phyloP scores from a whole-genome alignment of 768 basidiomycete species.

The Filobasidium floriforme region DNA sequence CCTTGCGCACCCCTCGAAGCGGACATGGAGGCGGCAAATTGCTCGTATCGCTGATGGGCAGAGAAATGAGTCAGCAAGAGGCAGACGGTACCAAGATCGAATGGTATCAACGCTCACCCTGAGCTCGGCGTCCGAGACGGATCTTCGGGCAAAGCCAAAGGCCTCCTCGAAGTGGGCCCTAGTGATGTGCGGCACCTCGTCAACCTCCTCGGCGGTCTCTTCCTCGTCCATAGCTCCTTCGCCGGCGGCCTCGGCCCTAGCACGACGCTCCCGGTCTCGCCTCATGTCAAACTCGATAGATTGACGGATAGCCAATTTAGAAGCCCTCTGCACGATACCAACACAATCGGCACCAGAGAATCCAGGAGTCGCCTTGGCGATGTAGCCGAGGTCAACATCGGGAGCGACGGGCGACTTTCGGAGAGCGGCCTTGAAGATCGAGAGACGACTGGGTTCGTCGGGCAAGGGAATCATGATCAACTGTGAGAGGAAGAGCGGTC shows the following conservation, averaged over 20 bases:
- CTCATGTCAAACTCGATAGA: conserved; percentile 89
- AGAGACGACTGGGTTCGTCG: conserved; percentile 80
- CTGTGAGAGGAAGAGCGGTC: conserved; percentile 42
- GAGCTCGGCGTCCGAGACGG: conserved; percentile 93
- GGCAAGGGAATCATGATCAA: conserved; percentile 98
- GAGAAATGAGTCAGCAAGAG: conserved; percentile 4
- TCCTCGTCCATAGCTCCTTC: conserved; percentile 56
- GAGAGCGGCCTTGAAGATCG: conserved; percentile 82
- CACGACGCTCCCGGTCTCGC: conserved; percentile 65
- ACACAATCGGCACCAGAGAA: conserved; percentile 99
- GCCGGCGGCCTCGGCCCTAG: conserved; percentile 56
- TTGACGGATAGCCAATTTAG: conserved; percentile 92
- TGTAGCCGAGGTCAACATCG: conserved; percentile 74
- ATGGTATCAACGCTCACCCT: conserved; percentile 44
- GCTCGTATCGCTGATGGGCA: conserved; percentile 66
- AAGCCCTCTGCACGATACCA: conserved; percentile 97
- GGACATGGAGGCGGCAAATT: conserved; percentile 69
- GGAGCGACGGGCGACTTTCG: conserved; percentile 82
- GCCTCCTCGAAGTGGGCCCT: conserved; percentile 97
- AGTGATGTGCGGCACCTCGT: conserved; percentile 84
- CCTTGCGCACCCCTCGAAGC: conserved; percentile 56
- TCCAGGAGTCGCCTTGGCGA: conserved; percentile 88
- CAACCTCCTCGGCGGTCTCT: conserved; percentile 54
- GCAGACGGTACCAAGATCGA: background rate
- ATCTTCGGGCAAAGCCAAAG: conserved; percentile 94